Evolutionary conservation across 2,329 filamentous ascomycete species (phyloP).

Genomic region (Colletotrichum sp.): DNA sequence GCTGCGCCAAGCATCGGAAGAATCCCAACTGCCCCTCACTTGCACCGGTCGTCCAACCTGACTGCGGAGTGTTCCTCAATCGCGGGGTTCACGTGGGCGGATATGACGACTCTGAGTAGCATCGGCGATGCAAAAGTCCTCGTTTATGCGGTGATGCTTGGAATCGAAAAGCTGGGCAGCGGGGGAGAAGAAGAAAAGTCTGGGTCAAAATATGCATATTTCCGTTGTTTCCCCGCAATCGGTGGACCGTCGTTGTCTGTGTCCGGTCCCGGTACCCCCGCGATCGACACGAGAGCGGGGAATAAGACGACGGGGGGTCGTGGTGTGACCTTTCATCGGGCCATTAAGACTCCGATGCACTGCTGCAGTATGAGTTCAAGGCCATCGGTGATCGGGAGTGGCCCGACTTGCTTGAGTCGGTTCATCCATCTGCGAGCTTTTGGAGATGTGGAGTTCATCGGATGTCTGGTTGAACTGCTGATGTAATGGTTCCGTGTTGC

Average conservation of each 20-base stretch:
- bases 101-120: not conserved
- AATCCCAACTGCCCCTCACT: not conserved
- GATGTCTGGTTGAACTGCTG: not conserved
- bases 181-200: not conserved
- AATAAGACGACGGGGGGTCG: not conserved
- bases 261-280: constrained; percentile 6
- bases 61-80: not conserved
- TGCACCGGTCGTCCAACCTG: not conserved
- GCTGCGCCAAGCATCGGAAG: not conserved
- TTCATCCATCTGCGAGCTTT: not conserved
- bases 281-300: constrained; percentile 1
- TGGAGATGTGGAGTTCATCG: not conserved
- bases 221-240: not conserved
- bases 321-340: not conserved
- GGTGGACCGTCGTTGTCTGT: not conserved
- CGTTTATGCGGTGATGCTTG: not conserved
- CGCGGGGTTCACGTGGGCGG: not conserved
- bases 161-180: constrained; percentile 4
- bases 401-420: not conserved
- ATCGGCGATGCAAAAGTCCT: not conserved
- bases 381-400: not conserved
- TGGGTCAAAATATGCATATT: not conserved
- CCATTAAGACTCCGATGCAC: not conserved
- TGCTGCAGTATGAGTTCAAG: accelerated
- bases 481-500: not conserved